Evolutionary conservation across 2,329 filamentous ascomycete species (phyloP).

Genomic region (Alternaria sp.): DNA sequence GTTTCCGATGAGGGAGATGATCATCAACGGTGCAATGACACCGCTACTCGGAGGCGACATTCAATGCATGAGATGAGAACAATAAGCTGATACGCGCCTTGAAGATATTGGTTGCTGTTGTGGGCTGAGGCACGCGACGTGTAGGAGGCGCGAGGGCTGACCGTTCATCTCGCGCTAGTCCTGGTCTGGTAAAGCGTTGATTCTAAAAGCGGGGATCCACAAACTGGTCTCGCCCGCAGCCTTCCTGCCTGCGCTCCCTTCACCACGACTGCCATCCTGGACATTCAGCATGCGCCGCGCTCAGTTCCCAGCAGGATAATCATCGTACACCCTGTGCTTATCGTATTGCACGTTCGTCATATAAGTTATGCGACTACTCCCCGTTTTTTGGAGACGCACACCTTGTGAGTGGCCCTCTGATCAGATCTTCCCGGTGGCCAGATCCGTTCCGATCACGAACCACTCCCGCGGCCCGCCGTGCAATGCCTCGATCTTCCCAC

Average conservation of each 20-base stretch:
- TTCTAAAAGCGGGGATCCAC: background rate
- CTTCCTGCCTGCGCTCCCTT: too few species aligned
- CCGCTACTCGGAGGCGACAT: background rate
- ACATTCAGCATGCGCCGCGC: background rate
- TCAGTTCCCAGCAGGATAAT: accelerated
- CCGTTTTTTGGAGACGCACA: background rate
- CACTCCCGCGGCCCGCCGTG: background rate
- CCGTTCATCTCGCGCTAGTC: background rate
- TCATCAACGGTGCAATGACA: background rate
- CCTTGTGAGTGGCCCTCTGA: background rate
- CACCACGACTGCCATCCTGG: too few species aligned
- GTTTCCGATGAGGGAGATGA: background rate
- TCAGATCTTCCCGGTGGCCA: background rate
- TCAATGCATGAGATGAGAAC: background rate
- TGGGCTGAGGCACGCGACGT: background rate
- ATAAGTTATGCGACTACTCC: background rate
- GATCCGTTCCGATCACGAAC: background rate
- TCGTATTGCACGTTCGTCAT: too few species aligned
- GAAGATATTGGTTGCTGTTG: background rate
- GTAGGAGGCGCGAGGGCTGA: background rate
- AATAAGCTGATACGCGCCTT: background rate
- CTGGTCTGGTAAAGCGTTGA: background rate
- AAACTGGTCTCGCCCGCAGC: background rate
- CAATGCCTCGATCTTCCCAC: background rate
- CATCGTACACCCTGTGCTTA: accelerated